phyloP scores from a whole-genome alignment of 2,329 filamentous ascomycete species.

The Lachnellula hyalina region DNA sequence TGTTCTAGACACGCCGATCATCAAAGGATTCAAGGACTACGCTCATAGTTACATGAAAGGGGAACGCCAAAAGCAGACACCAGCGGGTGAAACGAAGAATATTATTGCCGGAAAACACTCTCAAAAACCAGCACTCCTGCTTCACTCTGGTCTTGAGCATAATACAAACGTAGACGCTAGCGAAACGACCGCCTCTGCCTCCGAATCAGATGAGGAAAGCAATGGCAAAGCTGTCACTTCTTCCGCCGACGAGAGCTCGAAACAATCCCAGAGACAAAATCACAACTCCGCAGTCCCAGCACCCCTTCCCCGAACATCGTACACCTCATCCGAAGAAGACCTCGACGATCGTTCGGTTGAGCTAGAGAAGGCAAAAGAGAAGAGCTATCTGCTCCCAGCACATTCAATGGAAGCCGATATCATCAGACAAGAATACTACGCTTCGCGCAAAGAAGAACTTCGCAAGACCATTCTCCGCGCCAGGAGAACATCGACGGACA shows the following conservation, averaged over 20 bases:
- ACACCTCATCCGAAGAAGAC: not conserved
- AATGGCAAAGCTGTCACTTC: not conserved
- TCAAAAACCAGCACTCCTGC: not conserved
- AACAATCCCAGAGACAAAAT: not conserved
- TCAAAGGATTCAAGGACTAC: too few relatives aligned
- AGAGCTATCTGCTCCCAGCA: not conserved
- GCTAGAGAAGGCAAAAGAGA: not conserved
- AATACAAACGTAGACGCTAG: not conserved
- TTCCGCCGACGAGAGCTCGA: not conserved
- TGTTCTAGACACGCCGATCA: too few relatives aligned
- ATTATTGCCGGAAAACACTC: not conserved
- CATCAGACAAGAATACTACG: not conserved
- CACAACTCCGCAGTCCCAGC: not conserved
- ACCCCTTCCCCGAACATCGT: not conserved
- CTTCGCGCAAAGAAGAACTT: not conserved
- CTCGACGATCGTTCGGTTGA: not conserved
- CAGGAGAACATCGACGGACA: not conserved
- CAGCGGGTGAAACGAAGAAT: not conserved
- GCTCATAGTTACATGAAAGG: too few relatives aligned
- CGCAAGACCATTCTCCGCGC: not conserved
- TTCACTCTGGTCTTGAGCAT: not conserved
- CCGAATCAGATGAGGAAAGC: not conserved
- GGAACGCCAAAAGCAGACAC: not conserved
- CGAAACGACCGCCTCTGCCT: not conserved
- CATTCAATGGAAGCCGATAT: not conserved